These are phyloP conservation scores for Stramenopiles sp. DNA, from an alignment of 352 stramenopile species.

Conservation along the genomic window DNA sequence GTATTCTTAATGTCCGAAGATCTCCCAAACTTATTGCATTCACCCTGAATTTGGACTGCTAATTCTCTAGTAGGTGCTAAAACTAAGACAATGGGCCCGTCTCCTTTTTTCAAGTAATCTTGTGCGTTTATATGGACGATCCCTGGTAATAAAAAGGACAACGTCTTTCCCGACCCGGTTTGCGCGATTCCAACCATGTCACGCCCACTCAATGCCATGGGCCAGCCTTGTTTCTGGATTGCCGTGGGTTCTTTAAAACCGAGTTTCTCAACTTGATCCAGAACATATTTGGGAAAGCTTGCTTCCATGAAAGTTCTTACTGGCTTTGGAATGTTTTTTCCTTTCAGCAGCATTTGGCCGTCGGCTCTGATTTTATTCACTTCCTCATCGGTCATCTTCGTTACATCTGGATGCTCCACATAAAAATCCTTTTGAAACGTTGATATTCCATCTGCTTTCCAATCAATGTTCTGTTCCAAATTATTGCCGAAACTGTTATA, in stretches of 20 bases:
- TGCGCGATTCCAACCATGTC: constrained; percentile 91
- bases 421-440: not conserved
- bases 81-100: constrained; percentile 42
- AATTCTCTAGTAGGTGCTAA: constrained; percentile 93
- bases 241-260: not conserved
- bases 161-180: constrained; percentile 91
- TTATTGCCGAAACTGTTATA: not conserved
- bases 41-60: constrained; percentile 94
- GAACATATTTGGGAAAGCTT: not conserved
- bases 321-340: not conserved
- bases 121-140: constrained; percentile 27
- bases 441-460: not conserved
- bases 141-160: constrained; percentile 93
- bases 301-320: not conserved
- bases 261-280: not conserved
- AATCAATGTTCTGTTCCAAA: not conserved
- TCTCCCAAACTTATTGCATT: constrained; percentile 66
- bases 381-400: not conserved
- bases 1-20: constrained; percentile 44
- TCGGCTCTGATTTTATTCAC: not conserved
- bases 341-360: not conserved
- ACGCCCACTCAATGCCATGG: constrained; percentile 73
- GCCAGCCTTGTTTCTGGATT: constrained; percentile 20
- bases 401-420: not conserved
- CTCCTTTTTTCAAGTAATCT: not conserved